Percentiles rank a stretch among this genome's conserved stretches.
These are phyloP conservation scores for Dendrothele bispora DNA, from an alignment of 768 basidiomycete genomes.

Conservation along the genomic window DNA sequence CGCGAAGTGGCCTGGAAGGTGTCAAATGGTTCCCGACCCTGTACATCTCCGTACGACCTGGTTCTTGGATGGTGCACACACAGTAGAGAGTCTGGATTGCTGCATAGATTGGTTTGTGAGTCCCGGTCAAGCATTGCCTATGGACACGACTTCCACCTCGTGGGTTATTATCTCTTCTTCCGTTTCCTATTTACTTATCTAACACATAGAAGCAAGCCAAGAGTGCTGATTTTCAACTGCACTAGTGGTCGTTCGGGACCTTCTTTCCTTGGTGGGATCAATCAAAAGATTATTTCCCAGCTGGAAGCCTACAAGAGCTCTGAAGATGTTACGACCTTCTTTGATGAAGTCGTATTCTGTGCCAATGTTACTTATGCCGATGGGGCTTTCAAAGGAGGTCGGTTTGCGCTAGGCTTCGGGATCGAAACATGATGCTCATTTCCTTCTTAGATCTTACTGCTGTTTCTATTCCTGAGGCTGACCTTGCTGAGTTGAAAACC, in stretches of 20 bases:
- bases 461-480: constrained; percentile 58
- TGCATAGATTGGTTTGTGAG: constrained; percentile 88
- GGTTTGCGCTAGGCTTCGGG: constrained; percentile 11
- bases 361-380: constrained; percentile 93
- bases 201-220: constrained; percentile 16
- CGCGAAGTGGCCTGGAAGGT: constrained; percentile 92
- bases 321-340: constrained; percentile 49
- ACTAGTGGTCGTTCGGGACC: constrained; percentile 85
- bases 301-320: constrained; percentile 40
- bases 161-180: background rate
- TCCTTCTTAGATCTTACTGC: constrained; percentile 69
- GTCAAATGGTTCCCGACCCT: constrained; percentile 79
- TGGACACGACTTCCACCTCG: constrained; percentile 12
- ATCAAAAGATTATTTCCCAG: constrained; percentile 48
- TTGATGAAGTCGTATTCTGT: constrained; percentile 90
- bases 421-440: background rate
- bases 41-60: constrained; percentile 56
- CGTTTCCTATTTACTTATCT: constrained; percentile 1
- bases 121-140: constrained; percentile 50
- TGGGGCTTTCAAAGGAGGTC: constrained; percentile 90
- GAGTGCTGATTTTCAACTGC: constrained; percentile 92
- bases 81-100: constrained; percentile 82
- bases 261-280: constrained; percentile 62
- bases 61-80: constrained; percentile 97
- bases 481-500: constrained; percentile 64